A percentile compares a stretch with the other conserved stretches of the same genome.
Evolutionary conservation across 2,329 filamentous ascomycete species (phyloP).

Genomic region (Monosporascus cannonballus): DNA sequence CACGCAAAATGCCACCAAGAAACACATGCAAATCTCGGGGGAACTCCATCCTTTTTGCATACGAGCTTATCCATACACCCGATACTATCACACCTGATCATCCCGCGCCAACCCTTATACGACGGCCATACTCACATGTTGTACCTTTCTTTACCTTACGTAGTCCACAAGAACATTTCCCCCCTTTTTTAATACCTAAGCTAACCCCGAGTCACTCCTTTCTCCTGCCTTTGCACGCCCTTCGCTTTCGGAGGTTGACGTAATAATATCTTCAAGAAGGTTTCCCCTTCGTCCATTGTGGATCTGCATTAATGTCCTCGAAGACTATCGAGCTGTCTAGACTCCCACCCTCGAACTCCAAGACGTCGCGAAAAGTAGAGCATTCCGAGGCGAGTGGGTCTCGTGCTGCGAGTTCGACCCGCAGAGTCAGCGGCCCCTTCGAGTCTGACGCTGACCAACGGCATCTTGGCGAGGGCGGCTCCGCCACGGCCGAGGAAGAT

Average conservation of each 20-base stretch:
- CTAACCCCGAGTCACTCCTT: no score
- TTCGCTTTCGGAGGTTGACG: not conserved
- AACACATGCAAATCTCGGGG: no score
- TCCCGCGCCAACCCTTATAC: no score
- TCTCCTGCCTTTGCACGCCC: not conserved
- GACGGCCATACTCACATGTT: no score
- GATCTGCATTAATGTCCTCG: not conserved
- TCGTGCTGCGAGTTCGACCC: not conserved
- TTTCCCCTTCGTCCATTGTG: no score
- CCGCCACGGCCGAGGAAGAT: slow-evolving; percentile 9
- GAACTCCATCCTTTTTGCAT: no score
- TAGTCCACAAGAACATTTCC: no score
- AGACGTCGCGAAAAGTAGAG: not conserved
- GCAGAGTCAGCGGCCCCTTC: not conserved
- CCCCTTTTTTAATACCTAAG: no score
- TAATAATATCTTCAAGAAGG: not conserved
- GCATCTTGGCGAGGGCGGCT: slow-evolving; percentile 16
- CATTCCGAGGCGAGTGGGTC: not conserved
- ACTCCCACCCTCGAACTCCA: not conserved
- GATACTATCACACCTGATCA: no score
- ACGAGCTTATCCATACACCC: no score
- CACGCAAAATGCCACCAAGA: no score
- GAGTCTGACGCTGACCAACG: slow-evolving; percentile 4
- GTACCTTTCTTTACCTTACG: no score
- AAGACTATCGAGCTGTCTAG: not conserved